A percentile compares a stretch with the other conserved stretches of the same genome.
Conservation (phyloP, 805 yeast species). For the Saccharomycopsis selenospora region DNA sequence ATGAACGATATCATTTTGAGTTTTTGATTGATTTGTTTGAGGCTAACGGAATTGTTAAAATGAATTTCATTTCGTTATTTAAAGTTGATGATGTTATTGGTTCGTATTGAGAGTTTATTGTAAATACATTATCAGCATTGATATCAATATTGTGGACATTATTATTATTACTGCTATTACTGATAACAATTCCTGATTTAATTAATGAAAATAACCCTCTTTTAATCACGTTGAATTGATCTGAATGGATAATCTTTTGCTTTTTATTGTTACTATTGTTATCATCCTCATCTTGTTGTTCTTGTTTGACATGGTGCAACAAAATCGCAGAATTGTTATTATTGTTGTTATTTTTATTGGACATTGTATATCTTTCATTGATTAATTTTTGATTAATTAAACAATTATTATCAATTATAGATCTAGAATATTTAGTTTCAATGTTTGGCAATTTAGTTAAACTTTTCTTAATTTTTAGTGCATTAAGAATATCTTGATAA, state of each 20-base stretch:
- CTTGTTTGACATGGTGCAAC: neutral
- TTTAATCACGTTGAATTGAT: slow-evolving; percentile 14
- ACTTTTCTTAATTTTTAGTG: neutral
- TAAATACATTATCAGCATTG: neutral
- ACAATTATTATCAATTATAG: neutral
- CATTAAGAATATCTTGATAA: slow-evolving; percentile 1
- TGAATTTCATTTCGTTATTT: neutral
- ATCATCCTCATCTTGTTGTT: neutral
- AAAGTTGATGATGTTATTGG: neutral
- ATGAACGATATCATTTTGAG: too few species aligned
- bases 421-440: neutral
- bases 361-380: neutral
- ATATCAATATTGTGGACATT: neutral
- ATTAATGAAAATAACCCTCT: slow-evolving; percentile 12
- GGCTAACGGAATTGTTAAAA: neutral
- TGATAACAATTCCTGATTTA: slow-evolving; percentile 7
- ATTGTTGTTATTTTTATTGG: neutral
- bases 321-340: neutral
- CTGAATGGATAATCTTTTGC: neutral
- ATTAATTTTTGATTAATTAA: neutral
- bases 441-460: neutral
- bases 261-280: neutral
- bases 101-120: neutral
- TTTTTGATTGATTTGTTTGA: neutral
- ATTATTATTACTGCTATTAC: neutral